A percentile compares a stretch with the other conserved stretches of the same genome.
These are phyloP conservation scores for Vigna radiata DNA, from an alignment of 306 rosid species.

Conservation along the genomic window DNA sequence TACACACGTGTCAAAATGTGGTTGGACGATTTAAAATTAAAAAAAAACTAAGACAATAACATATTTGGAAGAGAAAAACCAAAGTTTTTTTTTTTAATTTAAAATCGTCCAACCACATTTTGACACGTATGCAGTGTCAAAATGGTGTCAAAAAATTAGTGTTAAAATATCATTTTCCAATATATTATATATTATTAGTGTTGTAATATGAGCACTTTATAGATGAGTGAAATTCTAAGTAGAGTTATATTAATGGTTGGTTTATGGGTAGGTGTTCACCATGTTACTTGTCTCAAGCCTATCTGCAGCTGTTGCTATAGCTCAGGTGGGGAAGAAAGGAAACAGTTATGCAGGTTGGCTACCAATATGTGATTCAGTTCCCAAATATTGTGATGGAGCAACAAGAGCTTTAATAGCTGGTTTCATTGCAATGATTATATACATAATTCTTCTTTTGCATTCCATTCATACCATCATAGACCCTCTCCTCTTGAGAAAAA, in stretches of 20 bases:
- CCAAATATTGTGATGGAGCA: conserved; percentile 62
- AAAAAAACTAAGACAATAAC: too few species aligned
- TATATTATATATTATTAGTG: background rate
- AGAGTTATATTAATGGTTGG: conserved; percentile 13
- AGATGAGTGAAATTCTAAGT: background rate
- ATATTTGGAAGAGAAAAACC: too few species aligned
- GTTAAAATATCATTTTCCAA: too few species aligned
- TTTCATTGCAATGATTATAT: conserved; percentile 51
- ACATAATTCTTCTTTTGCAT: conserved; percentile 58
- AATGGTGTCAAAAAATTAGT: too few species aligned
- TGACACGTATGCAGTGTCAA: too few species aligned
- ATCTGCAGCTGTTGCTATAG: conserved; percentile 78
- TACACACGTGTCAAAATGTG: too few species aligned
- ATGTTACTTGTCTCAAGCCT: conserved; percentile 66
- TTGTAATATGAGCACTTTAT: background rate
- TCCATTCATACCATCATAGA: conserved; percentile 63
- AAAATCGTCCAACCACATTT: too few species aligned
- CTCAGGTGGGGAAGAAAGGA: conserved; percentile 78
- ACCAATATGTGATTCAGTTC: conserved; percentile 77
- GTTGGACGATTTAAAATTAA: too few species aligned
- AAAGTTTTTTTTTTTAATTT: too few species aligned
- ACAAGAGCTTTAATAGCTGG: conserved; percentile 65
- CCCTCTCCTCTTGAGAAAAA: conserved; percentile 64
- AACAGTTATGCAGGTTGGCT: conserved; percentile 76
- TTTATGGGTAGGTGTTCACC: conserved; percentile 60